phyloP scores from a whole-genome alignment of 2,329 filamentous ascomycete species.

The Neospermospora avenae region DNA sequence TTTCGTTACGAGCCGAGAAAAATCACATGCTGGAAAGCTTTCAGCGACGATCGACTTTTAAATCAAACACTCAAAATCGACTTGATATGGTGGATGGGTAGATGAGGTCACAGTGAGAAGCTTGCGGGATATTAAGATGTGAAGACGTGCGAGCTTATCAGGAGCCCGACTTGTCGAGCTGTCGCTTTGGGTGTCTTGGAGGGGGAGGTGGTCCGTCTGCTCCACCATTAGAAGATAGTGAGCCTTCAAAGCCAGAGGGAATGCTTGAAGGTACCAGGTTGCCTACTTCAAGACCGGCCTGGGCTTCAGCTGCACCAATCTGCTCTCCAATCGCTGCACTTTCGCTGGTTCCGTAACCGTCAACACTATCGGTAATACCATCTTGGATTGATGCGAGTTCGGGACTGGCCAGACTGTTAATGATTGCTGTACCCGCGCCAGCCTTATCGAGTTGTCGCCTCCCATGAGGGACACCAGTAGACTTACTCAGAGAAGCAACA shows the following conservation, averaged over 20 bases:
- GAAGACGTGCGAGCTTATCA: neutral
- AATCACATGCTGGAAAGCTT: slow-evolving; percentile 24
- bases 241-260: too few relatives aligned
- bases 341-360: slow-evolving; percentile 7
- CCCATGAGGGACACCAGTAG: neutral
- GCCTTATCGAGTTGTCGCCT: slow-evolving; percentile 14
- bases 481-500: slow-evolving; percentile 6
- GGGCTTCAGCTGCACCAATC: slow-evolving; percentile 3
- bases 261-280: slow-evolving; percentile 5
- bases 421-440: slow-evolving; percentile 6
- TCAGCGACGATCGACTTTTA: slow-evolving; percentile 24
- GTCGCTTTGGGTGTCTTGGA: too few relatives aligned
- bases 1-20: too few relatives aligned
- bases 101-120: slow-evolving; percentile 20
- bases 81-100: slow-evolving; percentile 15
- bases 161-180: too few relatives aligned
- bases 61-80: slow-evolving; percentile 17
- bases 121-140: slow-evolving; percentile 24
- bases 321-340: slow-evolving; percentile 6
- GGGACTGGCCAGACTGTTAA: slow-evolving; percentile 1
- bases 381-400: slow-evolving; percentile 3
- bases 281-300: neutral
- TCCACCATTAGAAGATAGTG: too few relatives aligned
- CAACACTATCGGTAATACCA: neutral
- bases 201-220: too few relatives aligned